These are phyloP conservation scores for Fusarium sp. DNA, from an alignment of 2,329 filamentous ascomycete species.

Conservation along the genomic window DNA sequence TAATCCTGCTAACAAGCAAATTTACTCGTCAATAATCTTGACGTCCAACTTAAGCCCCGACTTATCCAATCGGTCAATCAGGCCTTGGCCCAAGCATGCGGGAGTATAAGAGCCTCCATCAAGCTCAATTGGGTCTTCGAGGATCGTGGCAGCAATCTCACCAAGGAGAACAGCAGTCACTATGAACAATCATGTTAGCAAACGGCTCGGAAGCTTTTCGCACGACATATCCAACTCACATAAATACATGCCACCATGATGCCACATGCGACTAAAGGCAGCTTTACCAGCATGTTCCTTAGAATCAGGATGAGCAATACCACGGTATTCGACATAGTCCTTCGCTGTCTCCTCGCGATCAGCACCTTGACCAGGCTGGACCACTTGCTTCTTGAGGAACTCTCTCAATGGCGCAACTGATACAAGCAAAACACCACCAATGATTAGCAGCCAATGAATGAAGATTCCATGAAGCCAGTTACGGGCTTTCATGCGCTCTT, in stretches of 20 bases:
- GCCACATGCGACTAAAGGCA: conserved; percentile 66
- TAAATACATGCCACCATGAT: conserved; percentile 72
- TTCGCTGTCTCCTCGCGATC: conserved; percentile 63
- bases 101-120: conserved; percentile 78
- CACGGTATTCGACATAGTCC: conserved; percentile 72
- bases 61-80: conserved; percentile 70
- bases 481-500: conserved; percentile 63
- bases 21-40: conserved; percentile 52
- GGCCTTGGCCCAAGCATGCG: conserved; percentile 74
- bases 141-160: conserved; percentile 72
- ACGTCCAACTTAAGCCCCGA: conserved; percentile 73
- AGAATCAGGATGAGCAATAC: conserved; percentile 70
- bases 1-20: neutral
- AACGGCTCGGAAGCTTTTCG: neutral
- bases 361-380: conserved; percentile 67
- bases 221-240: conserved; percentile 57
- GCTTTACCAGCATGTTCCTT: conserved; percentile 57
- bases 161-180: conserved; percentile 74
- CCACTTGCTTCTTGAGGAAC: conserved; percentile 57
- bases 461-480: conserved; percentile 62
- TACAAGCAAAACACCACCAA: conserved; percentile 58
- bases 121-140: conserved; percentile 70
- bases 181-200: conserved; percentile 47
- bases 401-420: conserved; percentile 59
- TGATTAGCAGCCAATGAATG: conserved; percentile 60